Base-by-base conservation (phyloP, 192 early-diverging fungal genomes). In the Haplosporangium gracile region DNA sequence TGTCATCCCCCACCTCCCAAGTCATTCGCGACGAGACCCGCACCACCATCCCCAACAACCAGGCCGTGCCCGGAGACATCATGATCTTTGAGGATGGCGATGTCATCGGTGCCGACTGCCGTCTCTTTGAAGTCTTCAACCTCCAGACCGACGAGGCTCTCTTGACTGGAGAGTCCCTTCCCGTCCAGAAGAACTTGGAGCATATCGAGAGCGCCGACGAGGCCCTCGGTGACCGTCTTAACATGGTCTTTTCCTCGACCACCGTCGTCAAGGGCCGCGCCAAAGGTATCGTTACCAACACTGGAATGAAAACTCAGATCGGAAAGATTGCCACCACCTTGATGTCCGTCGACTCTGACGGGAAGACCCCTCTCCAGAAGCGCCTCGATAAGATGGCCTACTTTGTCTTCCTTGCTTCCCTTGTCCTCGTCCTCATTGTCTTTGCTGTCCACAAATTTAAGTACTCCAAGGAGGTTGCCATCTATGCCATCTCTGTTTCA, bases 51-150 rank as follows among this genome's bases (percentile, higher is more conserved):
- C 90, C 97, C 39, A 96, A 97, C 20, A 89, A 88, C 57, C 95
- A 96, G 20, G 88, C 97, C 11, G 97, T 98, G 9, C 95, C 96
- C 1, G 82, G 98, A 43, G 98, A 99, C 87, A 81, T 99, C 57
- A 90, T 99, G 47, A 93, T 96, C 53, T 89, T 99, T 18, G 96
- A 99, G 83, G 96, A 95, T 78, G 98, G 98, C 45, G 98, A 99
- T 81, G 97, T 96, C 9, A 92, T 98, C 60, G 97, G 96, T 53
- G 98, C 98, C 26, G 98, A 98, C 81, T 93, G 95, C 69, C 96
- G 98, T 72, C 88, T 99, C 18, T 91, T 92, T 79, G 93, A 97
- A 73, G 92, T 95, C 15, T 94, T 96, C 60, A 97, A 99, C 89
- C 93, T 98, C 74, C 97, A 98, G 79, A 91, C 97, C 10, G 95